Evolutionary conservation across 192 early-diverging fungal species (phyloP).

Genomic region (Neocallimastix lanati): DNA sequence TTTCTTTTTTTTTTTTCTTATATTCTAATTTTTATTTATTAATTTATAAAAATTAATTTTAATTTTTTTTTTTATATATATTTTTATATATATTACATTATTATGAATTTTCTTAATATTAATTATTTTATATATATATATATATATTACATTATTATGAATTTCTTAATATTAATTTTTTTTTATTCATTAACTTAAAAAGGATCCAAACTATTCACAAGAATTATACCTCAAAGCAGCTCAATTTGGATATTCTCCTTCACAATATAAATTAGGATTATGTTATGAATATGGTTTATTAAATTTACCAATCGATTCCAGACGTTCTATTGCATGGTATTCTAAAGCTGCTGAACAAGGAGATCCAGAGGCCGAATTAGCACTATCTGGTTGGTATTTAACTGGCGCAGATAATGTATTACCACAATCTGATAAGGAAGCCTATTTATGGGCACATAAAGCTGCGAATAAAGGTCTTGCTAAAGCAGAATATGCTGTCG

Average conservation of each 20-base stretch:
- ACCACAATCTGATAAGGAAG: constrained; percentile 55
- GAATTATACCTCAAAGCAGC: constrained; percentile 57
- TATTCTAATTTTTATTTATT: too few relatives aligned
- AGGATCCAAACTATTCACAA: constrained; percentile 53
- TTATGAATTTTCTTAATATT: too few relatives aligned
- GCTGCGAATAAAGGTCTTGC: constrained; percentile 60
- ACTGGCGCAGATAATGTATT: constrained; percentile 39
- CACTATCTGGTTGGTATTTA: constrained; percentile 68
- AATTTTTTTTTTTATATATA: too few relatives aligned
- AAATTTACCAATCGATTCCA: constrained; percentile 43
- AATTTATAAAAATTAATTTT: too few relatives aligned
- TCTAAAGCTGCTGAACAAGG: constrained; percentile 59
- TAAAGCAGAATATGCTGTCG: constrained; percentile 75
- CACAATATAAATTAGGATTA: constrained; percentile 61
- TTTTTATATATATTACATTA: too few relatives aligned
- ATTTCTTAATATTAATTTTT: constrained; percentile 14
- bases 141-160: constrained; percentile 21
- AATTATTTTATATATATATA: background rate
- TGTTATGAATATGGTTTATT: constrained; percentile 62
- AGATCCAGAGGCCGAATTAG: constrained; percentile 69
- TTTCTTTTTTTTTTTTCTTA: too few relatives aligned
- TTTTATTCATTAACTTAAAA: constrained; percentile 38
- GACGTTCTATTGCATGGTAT: constrained; percentile 56
- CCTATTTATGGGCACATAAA: constrained; percentile 62
- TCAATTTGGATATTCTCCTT: constrained; percentile 44